Conservation (phyloP, 169 alveolate genomes). For the Cryptosporidium ryanae region DNA sequence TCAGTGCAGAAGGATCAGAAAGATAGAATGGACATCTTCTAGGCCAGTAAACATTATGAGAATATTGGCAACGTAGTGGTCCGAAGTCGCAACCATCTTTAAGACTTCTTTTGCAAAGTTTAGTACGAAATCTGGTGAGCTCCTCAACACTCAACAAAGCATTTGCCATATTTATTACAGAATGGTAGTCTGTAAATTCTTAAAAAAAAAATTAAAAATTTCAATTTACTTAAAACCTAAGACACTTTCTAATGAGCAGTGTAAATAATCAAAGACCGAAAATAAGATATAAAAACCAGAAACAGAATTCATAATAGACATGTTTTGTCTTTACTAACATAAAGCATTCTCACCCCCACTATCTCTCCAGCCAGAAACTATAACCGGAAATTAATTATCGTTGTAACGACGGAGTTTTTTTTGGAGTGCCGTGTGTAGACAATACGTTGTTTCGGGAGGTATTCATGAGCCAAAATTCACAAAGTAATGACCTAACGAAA, state of each 20-base stretch:
- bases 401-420: constrained; percentile 8
- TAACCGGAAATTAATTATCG: constrained; percentile 9
- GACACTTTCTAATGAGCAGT: not conserved
- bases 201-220: constrained; percentile 7
- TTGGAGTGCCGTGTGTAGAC: constrained; percentile 4
- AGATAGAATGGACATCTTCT: constrained; percentile 87
- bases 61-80: constrained; percentile 85
- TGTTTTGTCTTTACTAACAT: constrained; percentile 13
- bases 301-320: not conserved
- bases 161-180: constrained; percentile 37
- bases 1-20: constrained; percentile 82
- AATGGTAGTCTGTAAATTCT: not conserved
- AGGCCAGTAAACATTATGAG: constrained; percentile 87
- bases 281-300: not conserved
- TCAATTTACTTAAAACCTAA: constrained; percentile 42
- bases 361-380: constrained; percentile 48
- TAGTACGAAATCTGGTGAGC: constrained; percentile 85
- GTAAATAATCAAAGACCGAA: not conserved
- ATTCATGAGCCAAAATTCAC: not conserved
- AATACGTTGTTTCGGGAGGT: not conserved
- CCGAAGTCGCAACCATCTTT: constrained; percentile 86
- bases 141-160: constrained; percentile 86
- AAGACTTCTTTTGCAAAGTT: constrained; percentile 84
- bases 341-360: constrained; percentile 8
- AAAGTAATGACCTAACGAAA: not conserved